These are phyloP conservation scores for Geosmithia putterillii DNA, from an alignment of 2,329 filamentous ascomycete genomes.

Conservation along the genomic window DNA sequence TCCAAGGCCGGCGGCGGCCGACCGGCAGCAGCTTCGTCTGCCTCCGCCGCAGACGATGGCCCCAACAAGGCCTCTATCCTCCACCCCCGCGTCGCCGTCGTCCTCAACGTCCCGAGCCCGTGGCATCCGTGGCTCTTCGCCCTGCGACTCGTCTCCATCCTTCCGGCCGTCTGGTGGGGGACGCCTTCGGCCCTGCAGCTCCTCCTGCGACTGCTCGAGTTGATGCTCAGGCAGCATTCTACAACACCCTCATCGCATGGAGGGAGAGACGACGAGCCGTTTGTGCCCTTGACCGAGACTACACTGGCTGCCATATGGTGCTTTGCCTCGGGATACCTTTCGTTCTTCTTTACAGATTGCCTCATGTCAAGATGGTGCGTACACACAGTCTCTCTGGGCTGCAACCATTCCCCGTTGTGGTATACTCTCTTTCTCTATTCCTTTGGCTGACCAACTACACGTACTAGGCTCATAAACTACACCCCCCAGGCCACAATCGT, in stretches of 20 bases:
- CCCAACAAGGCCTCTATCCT: slow-evolving; percentile 28
- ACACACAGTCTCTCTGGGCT: background rate
- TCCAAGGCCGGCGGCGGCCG: background rate
- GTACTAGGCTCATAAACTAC: slow-evolving; percentile 67
- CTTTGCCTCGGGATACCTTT: slow-evolving; percentile 63
- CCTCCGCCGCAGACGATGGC: background rate
- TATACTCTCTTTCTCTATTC: background rate
- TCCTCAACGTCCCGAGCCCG: slow-evolving; percentile 57
- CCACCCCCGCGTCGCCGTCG: slow-evolving; percentile 67
- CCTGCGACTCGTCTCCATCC: slow-evolving; percentile 59
- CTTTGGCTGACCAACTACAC: background rate
- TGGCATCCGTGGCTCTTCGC: slow-evolving; percentile 66
- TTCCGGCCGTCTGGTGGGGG: slow-evolving; percentile 61
- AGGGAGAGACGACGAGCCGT: slow-evolving; percentile 6
- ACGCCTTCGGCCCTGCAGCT: slow-evolving; percentile 57
- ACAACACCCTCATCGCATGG: slow-evolving; percentile 5
- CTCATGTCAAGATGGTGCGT: slow-evolving; percentile 70
- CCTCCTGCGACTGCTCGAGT: slow-evolving; percentile 44
- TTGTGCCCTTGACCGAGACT: slow-evolving; percentile 48
- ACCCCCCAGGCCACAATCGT: slow-evolving; percentile 71
- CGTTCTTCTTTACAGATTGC: slow-evolving; percentile 75
- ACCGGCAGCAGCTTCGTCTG: background rate
- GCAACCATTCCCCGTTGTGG: background rate
- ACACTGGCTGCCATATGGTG: slow-evolving; percentile 66
- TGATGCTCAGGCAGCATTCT: slow-evolving; percentile 2